Evolutionary conservation across 2,329 filamentous ascomycete genomes (phyloP).

Genomic region (Parascedosporium putredinis): DNA sequence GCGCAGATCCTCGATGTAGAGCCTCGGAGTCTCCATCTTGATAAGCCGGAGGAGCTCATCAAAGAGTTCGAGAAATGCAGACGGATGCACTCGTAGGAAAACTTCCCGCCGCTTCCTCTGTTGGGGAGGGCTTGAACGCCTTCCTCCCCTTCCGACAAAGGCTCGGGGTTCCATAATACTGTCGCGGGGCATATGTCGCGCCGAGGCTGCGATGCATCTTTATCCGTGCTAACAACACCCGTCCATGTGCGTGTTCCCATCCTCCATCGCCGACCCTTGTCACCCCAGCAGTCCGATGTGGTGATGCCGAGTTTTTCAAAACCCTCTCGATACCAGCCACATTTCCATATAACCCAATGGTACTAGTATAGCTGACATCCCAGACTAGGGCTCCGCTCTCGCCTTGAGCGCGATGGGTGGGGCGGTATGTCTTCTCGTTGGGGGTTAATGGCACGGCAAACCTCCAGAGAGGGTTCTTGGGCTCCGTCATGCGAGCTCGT

Average conservation of each 20-base stretch:
- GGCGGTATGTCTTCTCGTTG: conserved; percentile 79
- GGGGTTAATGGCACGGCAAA: conserved; percentile 79
- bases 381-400: conserved; percentile 72
- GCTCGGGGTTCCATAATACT: conserved; percentile 59
- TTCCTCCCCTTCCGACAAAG: background rate
- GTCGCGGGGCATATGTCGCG: conserved; percentile 61
- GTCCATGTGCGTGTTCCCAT: conserved; percentile 37
- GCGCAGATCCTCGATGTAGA: conserved; percentile 58
- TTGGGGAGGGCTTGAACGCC: background rate
- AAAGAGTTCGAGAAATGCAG: conserved; percentile 63
- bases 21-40: conserved; percentile 49
- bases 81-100: conserved; percentile 72
- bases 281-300: conserved; percentile 49
- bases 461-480: conserved; percentile 74
- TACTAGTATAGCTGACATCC: conserved; percentile 93
- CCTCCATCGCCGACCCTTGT: conserved; percentile 61
- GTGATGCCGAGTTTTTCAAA: conserved; percentile 54
- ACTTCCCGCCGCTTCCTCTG: conserved; percentile 31
- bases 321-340: conserved; percentile 53
- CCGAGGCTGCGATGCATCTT: conserved; percentile 16
- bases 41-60: conserved; percentile 46
- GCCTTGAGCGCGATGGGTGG: conserved; percentile 70
- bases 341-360: conserved; percentile 64
- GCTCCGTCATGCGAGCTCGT: conserved; percentile 75
- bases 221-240: conserved; percentile 33